Evolutionary conservation across 2,329 filamentous ascomycete species (phyloP).

Genomic region (Penicillium occitanis): DNA sequence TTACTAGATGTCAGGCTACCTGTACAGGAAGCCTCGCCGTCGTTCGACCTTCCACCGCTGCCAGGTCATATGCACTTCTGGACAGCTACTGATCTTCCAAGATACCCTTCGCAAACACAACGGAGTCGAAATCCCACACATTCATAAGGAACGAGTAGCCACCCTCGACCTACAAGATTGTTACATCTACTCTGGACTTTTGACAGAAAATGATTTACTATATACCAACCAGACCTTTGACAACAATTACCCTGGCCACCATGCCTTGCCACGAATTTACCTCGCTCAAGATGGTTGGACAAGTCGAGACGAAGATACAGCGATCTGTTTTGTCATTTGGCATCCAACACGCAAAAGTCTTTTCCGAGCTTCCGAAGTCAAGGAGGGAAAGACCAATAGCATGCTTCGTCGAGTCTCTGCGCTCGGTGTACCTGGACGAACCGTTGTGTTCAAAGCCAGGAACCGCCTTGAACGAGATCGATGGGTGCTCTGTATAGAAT

Average conservation of each 20-base stretch:
- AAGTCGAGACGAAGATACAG: conserved; percentile 63
- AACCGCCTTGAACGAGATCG: conserved; percentile 65
- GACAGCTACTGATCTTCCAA: conserved; percentile 63
- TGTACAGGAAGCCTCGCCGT: conserved; percentile 64
- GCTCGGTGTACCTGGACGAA: conserved; percentile 60
- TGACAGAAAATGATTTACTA: conserved; percentile 62
- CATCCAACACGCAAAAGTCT: conserved; percentile 58
- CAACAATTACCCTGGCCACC: conserved; percentile 59
- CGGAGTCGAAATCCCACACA: conserved; percentile 58
- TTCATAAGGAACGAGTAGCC: conserved; percentile 62
- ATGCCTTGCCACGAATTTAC: conserved; percentile 60
- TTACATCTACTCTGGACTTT: conserved; percentile 64
- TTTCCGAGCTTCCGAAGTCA: conserved; percentile 49
- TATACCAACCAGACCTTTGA: conserved; percentile 66
- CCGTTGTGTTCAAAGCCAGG: conserved; percentile 65
- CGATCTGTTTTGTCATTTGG: conserved; percentile 68
- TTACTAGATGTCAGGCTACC: conserved; percentile 55
- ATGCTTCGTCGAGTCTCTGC: conserved; percentile 59
- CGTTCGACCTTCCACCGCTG: conserved; percentile 62
- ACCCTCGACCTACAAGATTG: conserved; percentile 62
- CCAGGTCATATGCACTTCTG: conserved; percentile 60
- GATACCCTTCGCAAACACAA: conserved; percentile 56
- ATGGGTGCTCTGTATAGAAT: conserved; percentile 65
- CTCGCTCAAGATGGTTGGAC: conserved; percentile 60
- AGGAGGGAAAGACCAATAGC: conserved; percentile 44